Evolutionary conservation across 2,329 filamentous ascomycete genomes (phyloP), one percentile per base, ranked within the genome.

Genomic region (Pleurostoma richardsiae): DNA sequence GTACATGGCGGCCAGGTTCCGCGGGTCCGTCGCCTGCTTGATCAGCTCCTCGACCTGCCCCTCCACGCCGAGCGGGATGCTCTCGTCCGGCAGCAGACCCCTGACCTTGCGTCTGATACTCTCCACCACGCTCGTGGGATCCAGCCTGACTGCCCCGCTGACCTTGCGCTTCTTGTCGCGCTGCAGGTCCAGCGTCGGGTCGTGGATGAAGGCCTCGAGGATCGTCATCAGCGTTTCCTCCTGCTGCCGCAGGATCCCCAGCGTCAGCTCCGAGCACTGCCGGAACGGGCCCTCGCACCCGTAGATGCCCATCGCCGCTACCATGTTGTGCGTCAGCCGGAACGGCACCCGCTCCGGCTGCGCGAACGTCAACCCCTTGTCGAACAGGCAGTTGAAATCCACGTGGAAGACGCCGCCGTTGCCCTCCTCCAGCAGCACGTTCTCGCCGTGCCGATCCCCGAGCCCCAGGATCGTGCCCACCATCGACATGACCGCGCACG

Each of bases 401-500:
- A 99, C 95, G 67, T 99, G 94, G 67, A 99, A 88, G 3, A 95
- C 84, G 44, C 92, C 92, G 40, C 95, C 94, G 54, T 90, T 95
- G 47, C 88, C 86, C 70, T 97, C 90, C 65, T 97, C 90, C 30
- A 99, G 83, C 30, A 96, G 80, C 46, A 99, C 89, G 66, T 99
- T 99, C 66, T 99, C 94, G 49, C 92, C 92, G 68, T 99, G 94
- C 4, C 94, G 85, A 67, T 99, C 94, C 38, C 94, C 94, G 1
- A 99, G 76, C 0, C 87, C 94, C 4, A 99, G 79, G 42, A 97
- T 91, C 47, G 95, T 95, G 43, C 94, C 94, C 4, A 96, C 90
- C 81, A 99, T 99, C n/a, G 90, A 96, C 91, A 99, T 99, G 55
- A 99, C 94, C 8, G 95, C 94, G 59, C 88, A 92, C 1, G 94